phyloP scores from a whole-genome alignment of 2,329 filamentous ascomycete genomes.

The Colletotrichum sublineola region DNA sequence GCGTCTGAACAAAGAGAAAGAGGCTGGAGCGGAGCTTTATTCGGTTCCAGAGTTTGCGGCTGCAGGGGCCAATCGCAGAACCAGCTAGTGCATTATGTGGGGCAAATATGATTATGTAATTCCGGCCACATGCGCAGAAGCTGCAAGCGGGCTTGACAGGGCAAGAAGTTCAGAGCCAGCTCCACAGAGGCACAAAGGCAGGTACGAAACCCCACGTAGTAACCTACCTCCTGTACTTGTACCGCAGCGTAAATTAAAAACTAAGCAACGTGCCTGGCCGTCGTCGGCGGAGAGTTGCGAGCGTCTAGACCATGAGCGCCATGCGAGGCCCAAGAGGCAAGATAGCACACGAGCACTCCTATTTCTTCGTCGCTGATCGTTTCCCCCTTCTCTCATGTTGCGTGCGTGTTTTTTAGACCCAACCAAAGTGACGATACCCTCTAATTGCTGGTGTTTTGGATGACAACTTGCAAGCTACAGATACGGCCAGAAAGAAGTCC shows the following conservation, averaged over 20 bases:
- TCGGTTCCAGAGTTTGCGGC: slow-evolving; percentile 39
- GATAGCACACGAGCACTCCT: slow-evolving; percentile 34
- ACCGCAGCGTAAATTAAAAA: not conserved
- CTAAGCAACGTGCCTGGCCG: not conserved
- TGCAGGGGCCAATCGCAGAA: slow-evolving; percentile 35
- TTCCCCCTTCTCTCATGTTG: not conserved
- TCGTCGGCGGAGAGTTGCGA: slow-evolving; percentile 15
- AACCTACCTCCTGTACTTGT: not conserved
- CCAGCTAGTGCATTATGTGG: slow-evolving; percentile 27
- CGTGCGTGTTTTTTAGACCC: not conserved
- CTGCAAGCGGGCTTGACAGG: slow-evolving; percentile 33
- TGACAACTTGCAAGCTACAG: not conserved
- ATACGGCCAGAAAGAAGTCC: not conserved
- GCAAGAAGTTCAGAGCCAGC: slow-evolving; percentile 28
- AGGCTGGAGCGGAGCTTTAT: slow-evolving; percentile 44
- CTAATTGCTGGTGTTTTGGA: not conserved
- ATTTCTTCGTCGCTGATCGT: not conserved
- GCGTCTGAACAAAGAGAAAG: slow-evolving; percentile 40
- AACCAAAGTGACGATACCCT: not conserved
- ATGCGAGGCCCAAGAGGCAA: slow-evolving; percentile 26
- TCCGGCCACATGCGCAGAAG: slow-evolving; percentile 21
- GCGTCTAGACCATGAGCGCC: slow-evolving; percentile 20
- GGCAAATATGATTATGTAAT: slow-evolving; percentile 27
- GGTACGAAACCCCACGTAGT: slow-evolving; percentile 23
- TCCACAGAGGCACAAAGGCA: slow-evolving; percentile 29